Base-by-base conservation (phyloP, 1,139 yeast species). In the Lodderomyces oxycetoniae region DNA sequence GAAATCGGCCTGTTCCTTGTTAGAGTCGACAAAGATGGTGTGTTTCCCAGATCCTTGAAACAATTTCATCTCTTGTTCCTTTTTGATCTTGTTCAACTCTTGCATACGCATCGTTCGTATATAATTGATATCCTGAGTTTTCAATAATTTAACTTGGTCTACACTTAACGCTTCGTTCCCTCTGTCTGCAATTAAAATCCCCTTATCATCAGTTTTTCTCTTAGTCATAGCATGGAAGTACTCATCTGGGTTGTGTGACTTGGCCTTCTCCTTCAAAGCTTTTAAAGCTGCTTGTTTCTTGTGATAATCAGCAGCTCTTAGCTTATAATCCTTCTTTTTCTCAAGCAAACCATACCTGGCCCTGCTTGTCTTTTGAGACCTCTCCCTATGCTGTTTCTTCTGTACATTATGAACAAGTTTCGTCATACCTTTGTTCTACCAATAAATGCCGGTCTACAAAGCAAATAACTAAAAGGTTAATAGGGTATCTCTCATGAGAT, bases 341-440 rank as follows among this genome's bases (percentile, higher is more conserved):
- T 91, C 97, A 34, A 91, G 71, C 24, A 88, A 75, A 25, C 97
- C 97, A 59, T 71, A 79, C 52, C 73, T 74, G 49, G 77, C 69
- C 40, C 98, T 71, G 32, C 77, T 79, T 31, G 66, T 67, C 3
- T 88, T 82, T 59, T 91, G 98, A 7, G 95, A 76, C 52, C 98
- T 77, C 63, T 91, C 98, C 45, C 88, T 69, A 52, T 91, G 98
- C 67, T 91, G 97, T 52, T 87, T 91, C 66, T 91, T 91, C 60
- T 91, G 96, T 21, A 89, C 79, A 55, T 85, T 84, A 58, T 88
- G 96, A 13, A 83, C 91, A 31, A 84, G 62, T 43, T 80, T 81
- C 26, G 84, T 85, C 95, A 86, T 86, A 19, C 12, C 9, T 22
- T 30, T 30, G 27, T 17, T 22, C 9, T 26, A 25, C n/a, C n/a